A percentile compares a stretch with the other conserved stretches of the same genome.
phyloP scores from a whole-genome alignment of 2,329 filamentous ascomycete genomes.

The Arthrinium phaeospermum region DNA sequence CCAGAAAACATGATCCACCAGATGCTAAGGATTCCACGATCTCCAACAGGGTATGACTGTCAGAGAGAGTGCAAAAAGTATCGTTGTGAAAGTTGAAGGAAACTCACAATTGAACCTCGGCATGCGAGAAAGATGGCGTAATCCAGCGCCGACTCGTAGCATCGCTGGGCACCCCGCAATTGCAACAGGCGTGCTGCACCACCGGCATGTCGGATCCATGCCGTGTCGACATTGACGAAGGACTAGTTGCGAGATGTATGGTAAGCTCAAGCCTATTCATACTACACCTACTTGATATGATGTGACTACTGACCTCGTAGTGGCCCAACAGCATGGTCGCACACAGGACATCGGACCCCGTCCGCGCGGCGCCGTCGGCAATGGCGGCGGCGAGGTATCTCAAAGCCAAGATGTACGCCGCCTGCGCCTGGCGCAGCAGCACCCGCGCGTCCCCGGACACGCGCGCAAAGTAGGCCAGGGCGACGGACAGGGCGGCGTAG shows the following conservation, averaged over 20 bases:
- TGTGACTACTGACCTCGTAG: not conserved
- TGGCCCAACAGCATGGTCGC: constrained; percentile 2
- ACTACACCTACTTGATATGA: too few relatives aligned
- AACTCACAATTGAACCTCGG: not conserved
- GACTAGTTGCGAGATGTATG: not conserved
- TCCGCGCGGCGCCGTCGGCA: too few relatives aligned
- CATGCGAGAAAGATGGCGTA: constrained; percentile 10
- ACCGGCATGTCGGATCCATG: not conserved
- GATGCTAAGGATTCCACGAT: not conserved
- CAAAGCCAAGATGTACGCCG: not conserved
- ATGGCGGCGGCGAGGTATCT: not conserved
- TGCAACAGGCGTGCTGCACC: not conserved
- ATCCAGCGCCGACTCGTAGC: not conserved
- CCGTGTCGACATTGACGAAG: not conserved
- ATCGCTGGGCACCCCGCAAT: not conserved
- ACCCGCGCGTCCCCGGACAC: not conserved
- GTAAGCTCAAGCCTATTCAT: too few relatives aligned
- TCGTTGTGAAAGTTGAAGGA: too few relatives aligned
- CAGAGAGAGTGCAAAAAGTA: too few relatives aligned
- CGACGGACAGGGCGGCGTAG: not conserved
- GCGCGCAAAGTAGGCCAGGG: not conserved
- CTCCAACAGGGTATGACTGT: not conserved
- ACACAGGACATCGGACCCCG: not conserved
- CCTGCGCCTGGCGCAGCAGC: not conserved
- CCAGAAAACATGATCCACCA: not conserved